Evolutionary conservation across 129 eudicot species (phyloP).

Genomic region (Kitagawia praeruptora): DNA sequence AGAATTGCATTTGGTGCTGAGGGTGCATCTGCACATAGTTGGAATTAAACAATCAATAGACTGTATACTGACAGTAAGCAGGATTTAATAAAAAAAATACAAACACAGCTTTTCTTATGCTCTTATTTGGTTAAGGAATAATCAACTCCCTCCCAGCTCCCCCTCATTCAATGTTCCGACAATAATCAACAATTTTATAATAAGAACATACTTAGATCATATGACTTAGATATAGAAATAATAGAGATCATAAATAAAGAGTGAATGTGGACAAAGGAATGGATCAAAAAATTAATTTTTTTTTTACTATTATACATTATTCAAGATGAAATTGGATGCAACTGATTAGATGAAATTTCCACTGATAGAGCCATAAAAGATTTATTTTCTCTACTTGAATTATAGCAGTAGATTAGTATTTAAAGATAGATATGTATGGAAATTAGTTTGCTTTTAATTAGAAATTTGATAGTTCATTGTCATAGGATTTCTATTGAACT

Average conservation of each 20-base stretch:
- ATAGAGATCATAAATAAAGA: not conserved
- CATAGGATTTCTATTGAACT: not conserved
- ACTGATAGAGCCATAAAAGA: not conserved
- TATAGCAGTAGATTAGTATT: too few species aligned
- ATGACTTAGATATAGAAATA: not conserved
- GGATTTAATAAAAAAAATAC: not conserved
- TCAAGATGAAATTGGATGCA: not conserved
- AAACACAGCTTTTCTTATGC: not conserved
- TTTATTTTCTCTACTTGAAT: not conserved
- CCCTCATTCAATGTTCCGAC: not conserved
- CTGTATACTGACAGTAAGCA: not conserved
- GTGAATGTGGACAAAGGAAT: not conserved
- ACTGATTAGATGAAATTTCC: not conserved
- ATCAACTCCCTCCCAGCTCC: not conserved
- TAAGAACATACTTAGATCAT: not conserved
- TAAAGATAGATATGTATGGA: not conserved
- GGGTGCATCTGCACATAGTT: constrained; percentile 53
- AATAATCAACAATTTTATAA: not conserved
- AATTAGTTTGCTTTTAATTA: not conserved
- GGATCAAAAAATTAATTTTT: too few species aligned
- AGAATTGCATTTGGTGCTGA: constrained; percentile 81
- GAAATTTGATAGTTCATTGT: not conserved
- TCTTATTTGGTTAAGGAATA: not conserved
- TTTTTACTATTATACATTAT: not conserved
- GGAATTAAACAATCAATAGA: not conserved